Percentiles rank a stretch among this genome's conserved stretches.
Conservation (phyloP, 257 asterid genomes). For the Fraxinus pennsylvanica region DNA sequence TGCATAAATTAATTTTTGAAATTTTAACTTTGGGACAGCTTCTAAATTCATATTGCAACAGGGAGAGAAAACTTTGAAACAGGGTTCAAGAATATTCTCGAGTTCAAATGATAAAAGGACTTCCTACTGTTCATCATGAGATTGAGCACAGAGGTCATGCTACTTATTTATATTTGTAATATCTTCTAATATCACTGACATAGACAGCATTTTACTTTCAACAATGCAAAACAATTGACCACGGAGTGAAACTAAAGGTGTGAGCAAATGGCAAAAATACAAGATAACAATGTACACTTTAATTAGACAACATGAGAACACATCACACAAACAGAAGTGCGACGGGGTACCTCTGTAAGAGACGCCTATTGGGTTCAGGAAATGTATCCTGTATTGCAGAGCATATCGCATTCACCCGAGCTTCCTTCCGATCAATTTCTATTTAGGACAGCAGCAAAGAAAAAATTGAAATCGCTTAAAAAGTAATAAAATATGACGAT, state of each 20-base stretch:
- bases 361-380: conserved; percentile 36
- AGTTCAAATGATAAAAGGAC: neutral
- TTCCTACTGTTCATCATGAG: neutral
- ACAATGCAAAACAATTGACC: conserved; percentile 11
- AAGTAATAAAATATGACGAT: neutral
- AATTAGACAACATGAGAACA: conserved; percentile 6
- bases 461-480: conserved; percentile 2
- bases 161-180: neutral
- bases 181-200: neutral
- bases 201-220: neutral
- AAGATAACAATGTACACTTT: conserved; percentile 13
- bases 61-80: neutral
- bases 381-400: conserved; percentile 78
- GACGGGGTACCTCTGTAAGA: conserved; percentile 72
- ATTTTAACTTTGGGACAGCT: neutral
- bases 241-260: neutral
- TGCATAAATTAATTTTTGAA: neutral
- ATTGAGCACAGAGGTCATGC: neutral
- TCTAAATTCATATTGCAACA: neutral
- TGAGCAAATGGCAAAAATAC: conserved; percentile 8
- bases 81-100: neutral
- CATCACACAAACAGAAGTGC: conserved; percentile 13
- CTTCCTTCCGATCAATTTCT: conserved; percentile 82
- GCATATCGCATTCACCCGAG: conserved; percentile 73
- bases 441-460: conserved; percentile 32